Percentiles rank a stretch among this genome's conserved stretches.
phyloP scores from a whole-genome alignment of 2,329 filamentous ascomycete species.

The Leptographium radiaticola region DNA sequence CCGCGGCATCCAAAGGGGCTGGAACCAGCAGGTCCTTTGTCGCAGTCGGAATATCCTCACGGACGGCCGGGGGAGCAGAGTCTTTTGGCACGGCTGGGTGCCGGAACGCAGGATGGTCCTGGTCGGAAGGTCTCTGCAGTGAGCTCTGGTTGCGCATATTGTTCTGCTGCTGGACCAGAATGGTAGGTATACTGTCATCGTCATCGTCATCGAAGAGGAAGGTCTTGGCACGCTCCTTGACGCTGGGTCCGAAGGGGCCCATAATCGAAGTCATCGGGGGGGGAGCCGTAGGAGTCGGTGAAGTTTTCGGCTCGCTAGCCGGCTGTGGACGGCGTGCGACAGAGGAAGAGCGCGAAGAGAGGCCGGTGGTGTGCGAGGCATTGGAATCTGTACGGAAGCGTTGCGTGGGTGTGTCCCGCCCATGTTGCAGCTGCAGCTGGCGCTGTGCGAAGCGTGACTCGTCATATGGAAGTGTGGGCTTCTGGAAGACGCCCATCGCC shows the following conservation, averaged over 20 bases:
- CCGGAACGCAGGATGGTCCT: slow-evolving; percentile 42
- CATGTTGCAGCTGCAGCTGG: slow-evolving; percentile 68
- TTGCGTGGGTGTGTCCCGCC: slow-evolving; percentile 47
- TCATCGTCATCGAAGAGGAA: slow-evolving; percentile 28
- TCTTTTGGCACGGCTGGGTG: slow-evolving; percentile 30
- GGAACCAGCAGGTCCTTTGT: not conserved
- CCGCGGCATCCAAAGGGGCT: slow-evolving; percentile 14
- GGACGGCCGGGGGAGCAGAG: slow-evolving; percentile 11
- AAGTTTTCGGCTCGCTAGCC: slow-evolving; percentile 12
- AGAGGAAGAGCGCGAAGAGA: slow-evolving; percentile 34
- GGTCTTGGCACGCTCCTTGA: slow-evolving; percentile 17
- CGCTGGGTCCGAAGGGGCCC: not conserved
- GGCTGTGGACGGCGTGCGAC: slow-evolving; percentile 20
- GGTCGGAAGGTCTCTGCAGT: slow-evolving; percentile 35
- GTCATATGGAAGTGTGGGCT: slow-evolving; percentile 64
- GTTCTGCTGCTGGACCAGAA: not conserved
- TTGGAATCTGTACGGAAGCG: slow-evolving; percentile 32
- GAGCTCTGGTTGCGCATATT: slow-evolving; percentile 16
- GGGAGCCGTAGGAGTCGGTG: slow-evolving; percentile 11
- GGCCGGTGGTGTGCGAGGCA: slow-evolving; percentile 23
- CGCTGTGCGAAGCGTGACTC: slow-evolving; percentile 75
- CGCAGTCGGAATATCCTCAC: slow-evolving; percentile 1
- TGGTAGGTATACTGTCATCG: slow-evolving; percentile 19
- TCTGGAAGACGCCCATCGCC: slow-evolving; percentile 49
- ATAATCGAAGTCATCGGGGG: slow-evolving; percentile 1